Evolutionary conservation across 1,284 basidiomycete species (phyloP).

Genomic region (Ceratobasidium sp.): DNA sequence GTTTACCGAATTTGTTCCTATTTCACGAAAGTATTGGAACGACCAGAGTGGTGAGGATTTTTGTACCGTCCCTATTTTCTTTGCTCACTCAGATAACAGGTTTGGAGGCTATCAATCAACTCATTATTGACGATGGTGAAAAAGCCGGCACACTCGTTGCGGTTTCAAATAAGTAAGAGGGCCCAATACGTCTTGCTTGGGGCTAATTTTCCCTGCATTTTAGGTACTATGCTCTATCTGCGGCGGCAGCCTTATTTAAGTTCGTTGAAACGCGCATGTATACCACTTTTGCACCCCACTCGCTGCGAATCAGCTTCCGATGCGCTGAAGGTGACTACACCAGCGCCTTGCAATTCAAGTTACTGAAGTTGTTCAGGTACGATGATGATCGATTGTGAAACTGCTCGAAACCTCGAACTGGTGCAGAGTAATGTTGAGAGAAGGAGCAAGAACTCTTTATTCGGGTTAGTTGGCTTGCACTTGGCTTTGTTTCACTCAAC

Average conservation of each 20-base stretch:
- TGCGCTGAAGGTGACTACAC: constrained; percentile 70
- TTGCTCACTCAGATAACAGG: constrained; percentile 64
- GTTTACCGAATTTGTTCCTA: constrained; percentile 64
- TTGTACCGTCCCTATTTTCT: constrained; percentile 52
- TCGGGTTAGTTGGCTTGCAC: constrained; percentile 68
- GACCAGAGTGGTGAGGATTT: constrained; percentile 73
- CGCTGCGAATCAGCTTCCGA: constrained; percentile 83
- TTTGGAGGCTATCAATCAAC: constrained; percentile 78
- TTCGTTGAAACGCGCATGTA: constrained; percentile 77
- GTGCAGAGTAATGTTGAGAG: constrained; percentile 78
- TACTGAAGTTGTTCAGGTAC: constrained; percentile 68
- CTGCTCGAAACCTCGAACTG: constrained; percentile 87
- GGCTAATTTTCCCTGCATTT: neutral
- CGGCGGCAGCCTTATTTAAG: constrained; percentile 87
- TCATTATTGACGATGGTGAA: constrained; percentile 82
- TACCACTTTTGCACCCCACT: constrained; percentile 75
- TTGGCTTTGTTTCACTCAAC: neutral
- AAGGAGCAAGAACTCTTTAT: constrained; percentile 76
- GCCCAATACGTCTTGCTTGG: neutral
- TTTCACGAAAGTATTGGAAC: constrained; percentile 86
- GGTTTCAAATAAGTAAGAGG: constrained; percentile 77
- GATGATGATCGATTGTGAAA: constrained; percentile 93
- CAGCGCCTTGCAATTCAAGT: neutral
- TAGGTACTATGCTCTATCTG: constrained; percentile 90
- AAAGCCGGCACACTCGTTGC: constrained; percentile 80